Base-by-base conservation (phyloP, 2,329 filamentous ascomycete genomes). In the Epichloe aotearoae region DNA sequence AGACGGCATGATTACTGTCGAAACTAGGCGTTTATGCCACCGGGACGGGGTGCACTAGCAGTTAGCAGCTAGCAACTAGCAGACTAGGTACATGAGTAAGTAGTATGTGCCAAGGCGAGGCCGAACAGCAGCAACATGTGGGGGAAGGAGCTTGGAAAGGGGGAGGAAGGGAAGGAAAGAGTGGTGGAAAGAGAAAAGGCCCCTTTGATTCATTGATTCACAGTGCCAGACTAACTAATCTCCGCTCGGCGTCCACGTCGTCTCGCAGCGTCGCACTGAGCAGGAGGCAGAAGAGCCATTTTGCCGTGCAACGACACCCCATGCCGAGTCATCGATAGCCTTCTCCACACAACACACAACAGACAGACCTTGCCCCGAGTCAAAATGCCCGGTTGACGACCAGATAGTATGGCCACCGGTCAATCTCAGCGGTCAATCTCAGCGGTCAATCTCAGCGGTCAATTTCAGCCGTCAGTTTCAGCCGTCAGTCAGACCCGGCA, bases 401-500 rank as follows among this genome's bases (percentile, higher is more conserved):
- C 46, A 26, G 17, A 48, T 34, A 15, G 2, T 8, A 26, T 41
- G 46, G 40, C 20, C 37, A 15, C 19, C 40, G 47, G 47, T 49
- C 47, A 44, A 20, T 43, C 38, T 43, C 47, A 44, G 40, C 47
- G 10, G 40, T 44, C 47, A 49, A n/a, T n/a, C n/a, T n/a, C n/a
- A n/a, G n/a, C n/a, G n/a, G n/a, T n/a, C n/a, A n/a, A n/a, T n/a
- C n/a, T n/a, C n/a, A n/a, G n/a, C n/a, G n/a, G n/a, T n/a, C n/a
- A n/a, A n/a, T n/a, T n/a, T n/a, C n/a, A n/a, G n/a, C n/a, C n/a
- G 47, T 49, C 47, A 44, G 20, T 43, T 44, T 43, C 47, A 44
- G 40, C 47, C 11, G 40, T 44, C 47, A 49, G 33, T 17, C 7
- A 36, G 43, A 17, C 17, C 43, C 11, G 15, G 30, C 11, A 6